Evolutionary conservation across 495 filamentous ascomycete genomes (phyloP), one percentile per base, ranked within the genome.

Genomic region (Baudoinia panamericana): DNA sequence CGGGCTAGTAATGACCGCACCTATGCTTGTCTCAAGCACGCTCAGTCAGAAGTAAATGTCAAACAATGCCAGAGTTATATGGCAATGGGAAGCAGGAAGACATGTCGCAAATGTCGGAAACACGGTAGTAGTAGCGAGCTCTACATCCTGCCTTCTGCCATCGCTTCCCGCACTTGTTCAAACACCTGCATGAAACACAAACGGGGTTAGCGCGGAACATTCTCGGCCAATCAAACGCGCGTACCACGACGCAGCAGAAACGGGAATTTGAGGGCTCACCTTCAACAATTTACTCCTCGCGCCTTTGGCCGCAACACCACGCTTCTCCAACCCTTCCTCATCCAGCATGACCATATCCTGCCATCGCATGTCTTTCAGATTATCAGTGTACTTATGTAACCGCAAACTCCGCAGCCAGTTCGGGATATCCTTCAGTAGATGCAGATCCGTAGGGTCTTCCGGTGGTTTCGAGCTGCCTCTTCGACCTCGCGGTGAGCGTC

Each of bases 241-340:
- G 6, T 20, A 6, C 16, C 5, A n/a, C n/a, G n/a, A n/a, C n/a
- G n/a, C n/a, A n/a, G n/a, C n/a, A 23, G 4, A 30, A 45, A 25
- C 21, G n/a, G 4, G 39, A 12, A 27, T 28, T 23, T 20, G 10
- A 13, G 19, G 15, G 61, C 69, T 56, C 44, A 84, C 90, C 75
- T 97, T 97, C 31, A 97, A 66, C 86, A 97, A 93, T 71, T 97
- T 97, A 62, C 86, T 83, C 43, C 90, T 70, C 15, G 90, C 90
- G 50, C 90, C 90, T 45, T 95, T 70, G 30, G 90, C 90, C 59
- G 94, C 95, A 23, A 97, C 90, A 33, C 90, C 90, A 39, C 84
- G 77, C 9, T 86, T 81, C 61, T 96, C 88, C 51, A 97, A 67
- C 39, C 82, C 86, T 61, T 85, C 87, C 56, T 97, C 92, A 58